phyloP scores from a whole-genome alignment of 352 stramenopile genomes.

The Phytophthora pistaciae region DNA sequence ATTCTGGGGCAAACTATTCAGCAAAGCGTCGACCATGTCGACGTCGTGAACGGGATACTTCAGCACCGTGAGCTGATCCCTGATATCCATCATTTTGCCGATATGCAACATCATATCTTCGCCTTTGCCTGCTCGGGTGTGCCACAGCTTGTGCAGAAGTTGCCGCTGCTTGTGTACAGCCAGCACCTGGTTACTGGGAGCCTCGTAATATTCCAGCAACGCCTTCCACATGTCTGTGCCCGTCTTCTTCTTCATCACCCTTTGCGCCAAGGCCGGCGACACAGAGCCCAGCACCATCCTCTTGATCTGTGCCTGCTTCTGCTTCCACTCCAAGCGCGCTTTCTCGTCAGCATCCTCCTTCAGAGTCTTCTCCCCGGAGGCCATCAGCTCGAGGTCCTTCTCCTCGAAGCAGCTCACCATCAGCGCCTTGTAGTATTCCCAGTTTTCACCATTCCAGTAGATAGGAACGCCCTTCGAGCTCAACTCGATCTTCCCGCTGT shows the following conservation, averaged over 20 bases:
- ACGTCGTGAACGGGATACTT: neutral
- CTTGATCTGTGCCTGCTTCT: neutral
- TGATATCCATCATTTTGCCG: neutral
- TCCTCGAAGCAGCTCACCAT: neutral
- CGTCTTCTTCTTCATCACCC: neutral
- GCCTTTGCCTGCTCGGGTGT: neutral
- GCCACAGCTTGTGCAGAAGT: neutral
- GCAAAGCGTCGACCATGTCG: neutral
- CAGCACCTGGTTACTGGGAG: neutral
- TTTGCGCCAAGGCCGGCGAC: neutral
- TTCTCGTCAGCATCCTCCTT: neutral
- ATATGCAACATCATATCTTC: neutral
- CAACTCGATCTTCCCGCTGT: too few relatives aligned
- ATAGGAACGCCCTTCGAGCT: too few relatives aligned
- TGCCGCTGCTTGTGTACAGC: neutral
- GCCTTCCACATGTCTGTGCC: neutral
- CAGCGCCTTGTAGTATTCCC: too few relatives aligned
- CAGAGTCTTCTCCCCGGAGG: neutral
- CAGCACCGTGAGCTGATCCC: neutral
- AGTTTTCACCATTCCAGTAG: too few relatives aligned
- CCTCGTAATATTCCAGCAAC: neutral
- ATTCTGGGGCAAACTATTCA: neutral
- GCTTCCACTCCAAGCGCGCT: neutral
- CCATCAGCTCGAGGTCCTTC: neutral
- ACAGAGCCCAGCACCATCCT: neutral